Evolutionary conservation across 225 moss, liverwort and hornwort species (phyloP), one percentile per base, ranked within the genome.

Genomic region (Pseudisothecium myosuroides): DNA sequence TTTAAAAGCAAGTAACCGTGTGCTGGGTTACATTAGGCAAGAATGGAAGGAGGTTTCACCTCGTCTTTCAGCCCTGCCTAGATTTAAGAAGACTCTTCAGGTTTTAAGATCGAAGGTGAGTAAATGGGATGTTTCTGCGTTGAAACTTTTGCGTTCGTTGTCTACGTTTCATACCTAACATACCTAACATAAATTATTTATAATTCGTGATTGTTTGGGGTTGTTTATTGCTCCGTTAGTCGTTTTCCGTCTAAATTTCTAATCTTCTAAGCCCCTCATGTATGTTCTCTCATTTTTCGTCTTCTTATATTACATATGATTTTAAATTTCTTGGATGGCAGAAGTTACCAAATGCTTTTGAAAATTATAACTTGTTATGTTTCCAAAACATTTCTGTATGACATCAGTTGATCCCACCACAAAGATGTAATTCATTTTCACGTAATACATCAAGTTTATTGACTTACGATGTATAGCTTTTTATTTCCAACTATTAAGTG

Each of bases 31-130:
- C 83, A 90, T 97, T 43, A 91, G 92, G 81, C 91, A 90, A 73
- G 93, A 95, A n/a, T 99, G 96, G 96, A 97, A 95, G 79, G 96
- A 96, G 15, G 90, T 90, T 58, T 94, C 92, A 68, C 78, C 83
- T 74, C 94, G 93, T 54, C 92, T 99, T 72, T 83, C 89, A 20
- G 93, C 94, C 29, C 64, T 90, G 75, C 90, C 91, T 78, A 93
- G 86, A 18, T 89, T 99, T 32, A 95, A 94, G 86, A 95, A 93
- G 91, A 93, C 94, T n/a, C 90, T 97, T 61, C 95, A 95, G 76
- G 90, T 92, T 62, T 88, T 99, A 20, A 96, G 96, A 84, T 85
- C 82, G 50, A 96, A 96, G 97, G 99, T 96, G 90, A 83, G 90
- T 47, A 59, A 50, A 68, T 74, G 52, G 20, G 21, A 60, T 86